Conservation (phyloP, 768 basidiomycete genomes). For the Collybiopsis luxurians region DNA sequence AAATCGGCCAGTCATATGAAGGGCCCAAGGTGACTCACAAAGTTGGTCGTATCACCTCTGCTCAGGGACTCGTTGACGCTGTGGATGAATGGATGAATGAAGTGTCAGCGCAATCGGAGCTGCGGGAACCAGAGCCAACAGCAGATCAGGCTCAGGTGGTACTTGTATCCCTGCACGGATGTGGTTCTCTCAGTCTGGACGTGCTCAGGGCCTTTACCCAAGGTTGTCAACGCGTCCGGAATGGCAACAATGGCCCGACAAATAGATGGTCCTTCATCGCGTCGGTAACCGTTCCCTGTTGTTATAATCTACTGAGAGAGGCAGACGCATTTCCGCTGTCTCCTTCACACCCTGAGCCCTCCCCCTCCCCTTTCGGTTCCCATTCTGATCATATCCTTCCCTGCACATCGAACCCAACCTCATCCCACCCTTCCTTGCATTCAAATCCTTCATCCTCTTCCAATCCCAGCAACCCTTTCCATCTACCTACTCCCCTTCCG, state of each 20-base stretch:
- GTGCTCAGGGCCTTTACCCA: slow-evolving; percentile 53
- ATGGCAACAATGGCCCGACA: slow-evolving; percentile 7
- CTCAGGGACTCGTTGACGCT: slow-evolving; percentile 40
- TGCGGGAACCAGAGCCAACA: background rate
- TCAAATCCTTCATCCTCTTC: slow-evolving; percentile 23
- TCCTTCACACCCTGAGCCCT: background rate
- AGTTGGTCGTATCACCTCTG: slow-evolving; percentile 49
- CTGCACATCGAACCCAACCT: background rate
- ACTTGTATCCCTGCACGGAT: slow-evolving; percentile 71
- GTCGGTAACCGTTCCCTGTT: slow-evolving; percentile 70
- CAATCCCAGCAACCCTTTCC: no score
- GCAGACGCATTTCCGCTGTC: background rate
- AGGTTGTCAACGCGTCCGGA: slow-evolving; percentile 11
- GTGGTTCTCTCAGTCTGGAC: slow-evolving; percentile 70
- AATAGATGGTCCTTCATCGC: slow-evolving; percentile 48
- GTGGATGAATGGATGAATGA: slow-evolving; percentile 52
- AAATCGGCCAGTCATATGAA: background rate
- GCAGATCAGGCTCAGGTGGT: slow-evolving; percentile 52
- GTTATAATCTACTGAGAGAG: slow-evolving; percentile 68
- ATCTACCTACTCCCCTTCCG: slow-evolving; percentile 33
- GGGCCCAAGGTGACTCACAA: slow-evolving; percentile 43
- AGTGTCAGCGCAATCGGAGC: background rate
- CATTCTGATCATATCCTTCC: background rate
- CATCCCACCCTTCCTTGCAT: background rate
- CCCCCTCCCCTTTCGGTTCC: background rate